Evolutionary conservation across 1,284 basidiomycete species (phyloP), one percentile per base, ranked within the genome.

Genomic region (Salmacisia buchloeana): DNA sequence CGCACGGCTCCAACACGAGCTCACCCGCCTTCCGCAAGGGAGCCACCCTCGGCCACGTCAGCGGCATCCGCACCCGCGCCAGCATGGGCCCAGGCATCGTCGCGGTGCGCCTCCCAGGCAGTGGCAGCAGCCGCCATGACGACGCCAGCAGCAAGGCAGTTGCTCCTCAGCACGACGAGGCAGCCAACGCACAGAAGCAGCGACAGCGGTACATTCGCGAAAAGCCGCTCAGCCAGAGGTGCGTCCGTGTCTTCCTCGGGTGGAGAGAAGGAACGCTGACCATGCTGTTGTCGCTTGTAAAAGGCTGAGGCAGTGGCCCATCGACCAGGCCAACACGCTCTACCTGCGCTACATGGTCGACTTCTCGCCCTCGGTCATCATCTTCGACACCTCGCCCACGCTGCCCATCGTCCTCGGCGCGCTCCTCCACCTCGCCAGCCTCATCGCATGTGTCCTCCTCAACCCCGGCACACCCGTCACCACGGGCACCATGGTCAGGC

Each of bases 341-440:
- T 54, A 54, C 29, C 49, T 54, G 25, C 49, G 49, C 23, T 54
- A 54, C 49, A 54, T 54, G 49, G 49, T 54, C 27, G 49, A 54
- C 27, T 54, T 54, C 29, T 54, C 49, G 29, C 29, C 29, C 2
- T 33, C 27, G 2, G 15, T 29, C 13, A 27, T 54, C 27, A 54
- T 54, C 27, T 31, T 15, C 49, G 49, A 54, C 15, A 54, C 27
- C 31, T 54, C 49, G 6, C 25, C 49, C 29, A 54, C 49, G 4
- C 49, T 54, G n/a, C 49, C 49, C 49, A 54, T 54, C 27, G 49
- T 31, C 15, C 61, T 45, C 39, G 21, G 18, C 33, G 45, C 35
- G 38, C 12, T 29, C 31, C 57, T 59, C 58, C 58, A 59, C 38
- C 27, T 29, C 39, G 18, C 23, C 25, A 41, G 41, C 23, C 41